phyloP scores from a whole-genome alignment of 257 asterid species.

The Lycium barbarum region DNA sequence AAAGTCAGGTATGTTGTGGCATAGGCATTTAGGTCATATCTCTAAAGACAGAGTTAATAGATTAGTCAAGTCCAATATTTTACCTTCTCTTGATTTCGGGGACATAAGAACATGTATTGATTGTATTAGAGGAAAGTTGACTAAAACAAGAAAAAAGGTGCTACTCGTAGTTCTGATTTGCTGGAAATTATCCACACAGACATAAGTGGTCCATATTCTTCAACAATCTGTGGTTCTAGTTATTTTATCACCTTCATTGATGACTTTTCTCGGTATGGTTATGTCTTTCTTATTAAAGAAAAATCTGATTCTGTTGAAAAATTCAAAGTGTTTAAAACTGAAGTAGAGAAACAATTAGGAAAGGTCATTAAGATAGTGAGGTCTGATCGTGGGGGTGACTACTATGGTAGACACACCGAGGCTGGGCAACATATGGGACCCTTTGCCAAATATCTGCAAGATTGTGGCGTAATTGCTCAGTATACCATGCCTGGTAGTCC shows the following conservation, averaged over 20 bases:
- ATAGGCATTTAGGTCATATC: neutral
- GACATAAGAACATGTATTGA: neutral
- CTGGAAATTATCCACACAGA: neutral
- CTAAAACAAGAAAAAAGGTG: neutral
- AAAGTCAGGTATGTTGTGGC: too few species aligned
- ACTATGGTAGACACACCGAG: neutral
- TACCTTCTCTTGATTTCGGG: neutral
- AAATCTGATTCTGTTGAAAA: neutral
- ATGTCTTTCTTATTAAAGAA: neutral
- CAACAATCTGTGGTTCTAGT: neutral
- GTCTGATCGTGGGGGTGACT: neutral
- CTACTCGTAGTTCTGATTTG: neutral
- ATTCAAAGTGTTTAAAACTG: neutral
- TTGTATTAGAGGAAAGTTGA: neutral
- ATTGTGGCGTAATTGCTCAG: neutral
- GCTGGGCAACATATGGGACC: neutral
- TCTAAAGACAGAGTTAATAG: neutral
- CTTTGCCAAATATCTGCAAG: neutral
- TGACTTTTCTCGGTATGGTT: neutral
- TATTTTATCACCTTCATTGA: constrained; percentile 23
- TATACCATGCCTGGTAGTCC: neutral
- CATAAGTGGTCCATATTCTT: neutral
- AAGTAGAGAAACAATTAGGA: neutral
- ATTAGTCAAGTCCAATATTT: constrained; percentile 15
- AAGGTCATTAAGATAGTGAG: neutral